Percentiles rank a stretch among this genome's conserved stretches.
These are phyloP conservation scores for Ophiostoma montium DNA, from an alignment of 2,329 filamentous ascomycete genomes.

Conservation along the genomic window DNA sequence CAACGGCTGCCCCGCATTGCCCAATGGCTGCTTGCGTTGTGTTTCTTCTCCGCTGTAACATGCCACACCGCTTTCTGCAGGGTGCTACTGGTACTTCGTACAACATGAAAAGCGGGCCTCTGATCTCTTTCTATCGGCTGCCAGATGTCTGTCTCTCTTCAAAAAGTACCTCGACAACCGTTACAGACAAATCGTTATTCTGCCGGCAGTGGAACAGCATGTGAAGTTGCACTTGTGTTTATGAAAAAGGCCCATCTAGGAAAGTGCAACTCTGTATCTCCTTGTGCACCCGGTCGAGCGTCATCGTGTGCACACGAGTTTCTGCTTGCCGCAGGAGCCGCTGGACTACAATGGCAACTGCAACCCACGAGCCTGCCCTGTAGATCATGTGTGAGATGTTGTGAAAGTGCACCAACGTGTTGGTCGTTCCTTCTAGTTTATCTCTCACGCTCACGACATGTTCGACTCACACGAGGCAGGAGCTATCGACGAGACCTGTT, in stretches of 20 bases:
- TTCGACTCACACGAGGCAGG: not conserved
- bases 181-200: too few species aligned
- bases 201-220: too few species aligned
- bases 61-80: slow-evolving; percentile 1
- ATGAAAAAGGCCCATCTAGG: too few species aligned
- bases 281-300: too few species aligned
- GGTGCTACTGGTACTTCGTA: not conserved
- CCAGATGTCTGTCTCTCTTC: too few species aligned
- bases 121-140: too few species aligned
- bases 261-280: too few species aligned
- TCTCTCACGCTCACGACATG: not conserved
- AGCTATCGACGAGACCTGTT: not conserved
- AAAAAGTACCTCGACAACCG: too few species aligned
- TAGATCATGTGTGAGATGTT: not conserved
- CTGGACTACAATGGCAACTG: not conserved
- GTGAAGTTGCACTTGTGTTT: too few species aligned
- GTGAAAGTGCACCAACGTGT: not conserved
- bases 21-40: not conserved
- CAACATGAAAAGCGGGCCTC: not conserved
- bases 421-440: not conserved
- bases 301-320: not conserved
- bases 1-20: slow-evolving; percentile 6
- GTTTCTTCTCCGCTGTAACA: not conserved
- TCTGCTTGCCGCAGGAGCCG: not conserved
- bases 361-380: not conserved